Evolutionary conservation across 257 asterid genomes (phyloP), one percentile per base, ranked within the genome.

Genomic region (Cruciata laevipes): DNA sequence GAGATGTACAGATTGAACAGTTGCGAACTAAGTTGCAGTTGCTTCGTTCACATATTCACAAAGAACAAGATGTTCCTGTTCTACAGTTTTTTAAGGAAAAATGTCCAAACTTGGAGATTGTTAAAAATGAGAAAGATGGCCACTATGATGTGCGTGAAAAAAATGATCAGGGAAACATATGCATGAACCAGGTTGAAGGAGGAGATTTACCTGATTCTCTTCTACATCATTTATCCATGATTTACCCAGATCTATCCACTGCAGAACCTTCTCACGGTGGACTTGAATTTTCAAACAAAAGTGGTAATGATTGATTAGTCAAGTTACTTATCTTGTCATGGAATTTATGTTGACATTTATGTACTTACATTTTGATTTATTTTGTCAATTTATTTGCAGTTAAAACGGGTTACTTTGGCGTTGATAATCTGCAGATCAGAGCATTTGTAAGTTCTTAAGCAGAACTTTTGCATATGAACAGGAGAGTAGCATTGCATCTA

Each of bases 1-100:
- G 96, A 23, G 92, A 88, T 82, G 80, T 83, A 73, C 92, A 90
- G 75, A 82, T 90, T 64, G 95, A 85, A 68, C 95, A 82, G 75
- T 57, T 85, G 66, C 69, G 27, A 61, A 87, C 95, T 65, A 83
- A 70, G 83, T 52, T 90, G 68, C 84, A 69, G 65, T 74, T 93
- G 66, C 83, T 88, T 21, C 79, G 83, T 56, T 88, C 96, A 31
- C 71, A 79, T 73, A 80, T 86, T 75, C 76, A 65, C 74, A 61
- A 85, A 75, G 97, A 84, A 66, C 92, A 84, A 66, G 83, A 83
- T 65, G 71, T 80, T 75, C 95, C 97, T 5, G 81, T 85, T 17
- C 65, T 73, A 73, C 89, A 86, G 57, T 85, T 85, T 74, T 93
- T 94, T 31, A 76, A 63, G 79, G 96, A 90, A 69, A 86, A 84